Evolutionary conservation across 2,329 filamentous ascomycete genomes (phyloP), one percentile per base, ranked within the genome.

Genomic region (Apiospora rasikravindrae): DNA sequence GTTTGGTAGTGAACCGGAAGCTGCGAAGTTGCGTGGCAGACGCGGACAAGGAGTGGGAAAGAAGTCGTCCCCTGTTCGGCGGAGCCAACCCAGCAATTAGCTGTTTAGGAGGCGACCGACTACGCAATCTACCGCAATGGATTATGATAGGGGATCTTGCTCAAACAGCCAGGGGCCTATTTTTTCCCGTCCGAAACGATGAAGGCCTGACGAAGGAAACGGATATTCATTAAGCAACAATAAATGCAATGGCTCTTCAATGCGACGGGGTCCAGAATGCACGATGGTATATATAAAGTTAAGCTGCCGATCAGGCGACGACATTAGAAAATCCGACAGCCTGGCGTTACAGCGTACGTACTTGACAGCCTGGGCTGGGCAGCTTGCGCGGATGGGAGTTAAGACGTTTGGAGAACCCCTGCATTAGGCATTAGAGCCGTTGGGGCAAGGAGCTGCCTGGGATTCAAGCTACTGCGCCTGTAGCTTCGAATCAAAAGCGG

Each of bases 181-280:
- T 64, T 64, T 64, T n/a, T n/a, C n/a, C n/a, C n/a, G n/a, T n/a
- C 57, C 57, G 57, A 64, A 64, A 64, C 57, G 33, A 26, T n/a
- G 37, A 22, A 49, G 6, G 47, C 47, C 47, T 24, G 22, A 24
- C 47, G 47, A n/a, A n/a, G 53, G 29, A 37, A 37, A 61, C 26
- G 16, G 11, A 19, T 14, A 13, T 61, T 61, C 5, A 33, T 33
- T 26, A 42, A 14, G 8, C 11, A 42, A 49, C 29, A 22, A 37
- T 37, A 33, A 22, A n/a, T 37, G 53, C 53, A 61, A n/a, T 14
- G 29, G 33, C 16, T 22, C 33, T 6, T 37, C 33, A 37, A 37
- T 37, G 29, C 29, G 29, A 37, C 19, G 29, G 29, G 19, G 37
- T 8, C 26, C 13, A 37, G 53, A 37, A 11, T 57, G 29, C 19